A percentile compares a stretch with the other conserved stretches of the same genome.
Conservation (phyloP, 2,329 filamentous ascomycete species). For the Apiospora marii region DNA sequence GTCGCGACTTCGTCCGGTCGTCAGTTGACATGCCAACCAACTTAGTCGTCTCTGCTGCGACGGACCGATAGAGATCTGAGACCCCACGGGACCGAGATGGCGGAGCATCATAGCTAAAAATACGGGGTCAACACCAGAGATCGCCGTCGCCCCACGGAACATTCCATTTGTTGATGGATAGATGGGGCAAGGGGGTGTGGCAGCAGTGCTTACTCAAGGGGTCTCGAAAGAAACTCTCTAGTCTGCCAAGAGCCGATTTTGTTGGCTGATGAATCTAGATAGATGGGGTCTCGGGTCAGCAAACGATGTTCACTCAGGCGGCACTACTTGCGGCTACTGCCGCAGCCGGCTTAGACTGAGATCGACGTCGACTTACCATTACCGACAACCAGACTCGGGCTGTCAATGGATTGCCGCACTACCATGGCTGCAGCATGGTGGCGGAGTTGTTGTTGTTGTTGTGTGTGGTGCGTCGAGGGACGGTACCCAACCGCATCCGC, state of each 20-base stretch:
- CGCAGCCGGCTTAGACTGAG: background rate
- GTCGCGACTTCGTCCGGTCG: slow-evolving; percentile 5
- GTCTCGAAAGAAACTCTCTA: background rate
- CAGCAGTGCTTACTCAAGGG: slow-evolving; percentile 9
- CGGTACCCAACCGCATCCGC: slow-evolving; percentile 14
- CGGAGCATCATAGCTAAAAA: slow-evolving; percentile 1
- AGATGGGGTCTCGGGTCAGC: background rate
- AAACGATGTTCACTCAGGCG: background rate
- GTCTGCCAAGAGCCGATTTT: slow-evolving; percentile 15
- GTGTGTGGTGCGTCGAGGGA: slow-evolving; percentile 10
- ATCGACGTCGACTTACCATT: background rate
- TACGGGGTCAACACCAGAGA: background rate
- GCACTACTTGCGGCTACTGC: background rate
- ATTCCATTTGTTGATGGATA: too few relatives aligned
- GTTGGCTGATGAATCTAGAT: slow-evolving; percentile 18
- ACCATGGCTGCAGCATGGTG: slow-evolving; percentile 18
- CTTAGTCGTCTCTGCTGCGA: background rate
- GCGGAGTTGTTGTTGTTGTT: slow-evolving; percentile 6
- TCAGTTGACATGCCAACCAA: slow-evolving; percentile 14
- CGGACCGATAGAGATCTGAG: slow-evolving; percentile 14
- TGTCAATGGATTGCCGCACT: slow-evolving; percentile 5
- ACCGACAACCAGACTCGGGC: slow-evolving; percentile 7
- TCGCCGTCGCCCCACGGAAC: background rate
- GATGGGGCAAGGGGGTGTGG: background rate
- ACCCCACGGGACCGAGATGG: slow-evolving; percentile 20